These are phyloP conservation scores for Crithidia bombi DNA, from an alignment of 208 protist genomes.

Conservation along the genomic window DNA sequence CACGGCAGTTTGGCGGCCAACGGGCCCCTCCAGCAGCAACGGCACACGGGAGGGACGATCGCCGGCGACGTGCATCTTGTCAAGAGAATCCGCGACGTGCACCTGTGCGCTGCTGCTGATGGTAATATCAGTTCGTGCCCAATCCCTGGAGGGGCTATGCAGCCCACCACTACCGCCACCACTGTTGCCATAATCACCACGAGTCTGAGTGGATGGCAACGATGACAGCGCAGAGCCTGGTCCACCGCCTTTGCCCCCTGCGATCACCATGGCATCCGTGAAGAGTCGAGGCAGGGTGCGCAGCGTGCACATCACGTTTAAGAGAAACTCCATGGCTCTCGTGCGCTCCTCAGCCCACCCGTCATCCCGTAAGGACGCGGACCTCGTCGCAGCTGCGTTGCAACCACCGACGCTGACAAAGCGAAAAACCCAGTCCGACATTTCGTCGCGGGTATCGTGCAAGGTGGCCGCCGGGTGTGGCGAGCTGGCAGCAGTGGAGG, in stretches of 20 bases:
- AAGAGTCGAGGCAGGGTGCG: slow-evolving; percentile 19
- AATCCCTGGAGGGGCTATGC: too few relatives aligned
- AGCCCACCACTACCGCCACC: background rate
- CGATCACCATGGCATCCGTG: background rate
- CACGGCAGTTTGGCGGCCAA: slow-evolving; percentile 14
- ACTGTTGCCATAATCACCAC: background rate
- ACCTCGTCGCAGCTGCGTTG: background rate
- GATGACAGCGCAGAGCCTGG: too few relatives aligned
- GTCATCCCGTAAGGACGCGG: background rate
- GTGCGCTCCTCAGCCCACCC: background rate
- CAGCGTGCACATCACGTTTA: slow-evolving; percentile 24
- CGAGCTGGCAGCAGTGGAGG: background rate
- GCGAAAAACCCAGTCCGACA: slow-evolving; percentile 22
- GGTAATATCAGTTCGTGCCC: too few relatives aligned
- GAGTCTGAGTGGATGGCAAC: too few relatives aligned
- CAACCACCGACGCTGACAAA: slow-evolving; percentile 12
- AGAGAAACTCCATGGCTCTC: slow-evolving; percentile 8
- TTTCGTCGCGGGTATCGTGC: slow-evolving; percentile 9
- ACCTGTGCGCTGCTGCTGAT: background rate
- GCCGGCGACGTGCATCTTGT: slow-evolving; percentile 20
- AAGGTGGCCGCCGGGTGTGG: background rate
- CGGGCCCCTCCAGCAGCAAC: slow-evolving; percentile 18
- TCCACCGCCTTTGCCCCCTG: too few relatives aligned
- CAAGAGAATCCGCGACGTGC: background rate
- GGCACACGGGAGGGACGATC: slow-evolving; percentile 13